A percentile compares a stretch with the other conserved stretches of the same genome.
These are phyloP conservation scores for Fusarium sp. DNA, from an alignment of 2,329 filamentous ascomycete species.

Conservation along the genomic window DNA sequence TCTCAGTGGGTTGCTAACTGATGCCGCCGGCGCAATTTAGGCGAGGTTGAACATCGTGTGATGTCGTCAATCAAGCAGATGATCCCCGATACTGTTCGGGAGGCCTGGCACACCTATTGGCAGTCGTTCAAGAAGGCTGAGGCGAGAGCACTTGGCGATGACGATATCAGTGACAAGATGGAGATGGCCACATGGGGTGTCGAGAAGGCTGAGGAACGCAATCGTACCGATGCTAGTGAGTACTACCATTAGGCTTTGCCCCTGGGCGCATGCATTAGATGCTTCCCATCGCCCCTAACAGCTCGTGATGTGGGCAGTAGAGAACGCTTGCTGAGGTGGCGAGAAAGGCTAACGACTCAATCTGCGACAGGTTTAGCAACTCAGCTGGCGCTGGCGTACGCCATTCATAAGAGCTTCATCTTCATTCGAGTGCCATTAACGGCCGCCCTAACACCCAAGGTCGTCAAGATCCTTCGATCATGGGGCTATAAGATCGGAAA, in stretches of 20 bases:
- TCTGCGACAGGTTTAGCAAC: constrained; percentile 68
- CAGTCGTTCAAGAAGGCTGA: constrained; percentile 58
- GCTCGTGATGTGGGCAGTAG: neutral
- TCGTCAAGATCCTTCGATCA: constrained; percentile 85
- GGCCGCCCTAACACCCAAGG: constrained; percentile 88
- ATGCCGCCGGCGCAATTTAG: constrained; percentile 47
- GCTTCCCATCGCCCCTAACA: neutral
- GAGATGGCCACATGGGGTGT: constrained; percentile 69
- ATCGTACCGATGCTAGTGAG: constrained; percentile 78
- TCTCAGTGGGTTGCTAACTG: constrained; percentile 23
- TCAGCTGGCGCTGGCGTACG: constrained; percentile 91
- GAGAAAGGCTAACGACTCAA: constrained; percentile 38
- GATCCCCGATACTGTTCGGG: constrained; percentile 68
- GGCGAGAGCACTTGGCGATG: constrained; percentile 53
- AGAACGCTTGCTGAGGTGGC: constrained; percentile 9
- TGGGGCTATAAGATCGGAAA: constrained; percentile 98
- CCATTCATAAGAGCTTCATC: constrained; percentile 97
- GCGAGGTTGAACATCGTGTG: constrained; percentile 72
- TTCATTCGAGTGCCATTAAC: constrained; percentile 94
- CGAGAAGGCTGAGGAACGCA: constrained; percentile 68
- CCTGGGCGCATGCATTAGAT: constrained; percentile 15
- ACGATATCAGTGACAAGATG: constrained; percentile 55
- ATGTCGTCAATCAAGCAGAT: constrained; percentile 66
- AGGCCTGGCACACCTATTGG: constrained; percentile 61
- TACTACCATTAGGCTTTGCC: constrained; percentile 41